A percentile compares a stretch with the other conserved stretches of the same genome.
These are phyloP conservation scores for Acrasis kona DNA, from an alignment of 78 protist genomes.

Conservation along the genomic window DNA sequence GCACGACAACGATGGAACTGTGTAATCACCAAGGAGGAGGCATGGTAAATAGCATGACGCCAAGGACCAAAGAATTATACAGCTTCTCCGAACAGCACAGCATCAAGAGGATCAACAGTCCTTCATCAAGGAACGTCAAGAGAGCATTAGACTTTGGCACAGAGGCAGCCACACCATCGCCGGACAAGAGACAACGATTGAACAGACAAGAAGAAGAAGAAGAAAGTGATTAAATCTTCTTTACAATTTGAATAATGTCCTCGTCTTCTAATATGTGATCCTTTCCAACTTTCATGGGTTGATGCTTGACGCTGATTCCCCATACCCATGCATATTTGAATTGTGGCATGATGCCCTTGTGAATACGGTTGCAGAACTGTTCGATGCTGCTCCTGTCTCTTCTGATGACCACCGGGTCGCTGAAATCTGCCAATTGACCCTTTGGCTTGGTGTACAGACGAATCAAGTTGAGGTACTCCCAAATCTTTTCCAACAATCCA, in stretches of 20 bases:
- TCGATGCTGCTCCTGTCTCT: slow-evolving; percentile 55
- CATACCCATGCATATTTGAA: slow-evolving; percentile 95
- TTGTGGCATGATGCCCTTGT: slow-evolving; percentile 62
- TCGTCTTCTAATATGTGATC: slow-evolving; percentile 94
- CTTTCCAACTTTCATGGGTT: slow-evolving; percentile 84
- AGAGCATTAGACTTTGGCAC: too few species aligned
- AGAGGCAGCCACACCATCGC: too few species aligned
- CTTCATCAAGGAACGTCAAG: too few species aligned
- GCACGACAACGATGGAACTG: too few species aligned
- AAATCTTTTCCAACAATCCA: slow-evolving; percentile 77
- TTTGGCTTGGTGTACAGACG: slow-evolving; percentile 97
- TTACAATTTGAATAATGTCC: slow-evolving; percentile 95
- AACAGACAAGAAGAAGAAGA: slow-evolving; percentile 81
- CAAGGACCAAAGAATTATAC: too few species aligned
- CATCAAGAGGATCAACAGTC: too few species aligned
- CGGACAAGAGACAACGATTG: slow-evolving; percentile 52
- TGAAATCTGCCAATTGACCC: slow-evolving; percentile 96
- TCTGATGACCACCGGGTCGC: slow-evolving; percentile 88
- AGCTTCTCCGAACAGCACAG: too few species aligned
- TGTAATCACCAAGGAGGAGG: too few species aligned
- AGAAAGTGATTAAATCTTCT: slow-evolving; percentile 67
- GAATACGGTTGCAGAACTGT: slow-evolving; percentile 82
- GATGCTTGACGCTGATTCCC: slow-evolving; percentile 94
- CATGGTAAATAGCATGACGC: too few species aligned
- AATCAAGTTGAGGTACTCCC: slow-evolving; percentile 86